Evolutionary conservation across 768 basidiomycete species (phyloP).

Genomic region (Macrolepiota fuliginosa): DNA sequence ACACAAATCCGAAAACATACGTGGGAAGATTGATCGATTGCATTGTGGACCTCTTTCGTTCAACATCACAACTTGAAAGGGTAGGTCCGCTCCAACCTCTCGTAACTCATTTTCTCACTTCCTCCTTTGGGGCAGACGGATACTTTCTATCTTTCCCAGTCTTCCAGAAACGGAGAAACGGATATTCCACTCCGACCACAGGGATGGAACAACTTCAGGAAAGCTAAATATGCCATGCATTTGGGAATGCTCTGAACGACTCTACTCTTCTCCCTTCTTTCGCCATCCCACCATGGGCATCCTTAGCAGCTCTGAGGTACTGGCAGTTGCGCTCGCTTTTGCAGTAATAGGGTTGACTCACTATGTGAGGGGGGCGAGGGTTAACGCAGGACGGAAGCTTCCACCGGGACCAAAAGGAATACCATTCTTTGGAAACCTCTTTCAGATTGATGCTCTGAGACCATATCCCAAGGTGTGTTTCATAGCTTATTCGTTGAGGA

Average conservation of each 20-base stretch:
- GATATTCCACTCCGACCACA: not conserved
- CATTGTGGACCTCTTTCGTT: too few relatives aligned
- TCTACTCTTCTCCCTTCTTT: not conserved
- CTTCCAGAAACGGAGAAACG: not conserved
- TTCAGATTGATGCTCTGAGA: constrained; percentile 25
- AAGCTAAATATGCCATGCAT: constrained; percentile 9
- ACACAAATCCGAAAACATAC: too few relatives aligned
- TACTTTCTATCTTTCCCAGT: not conserved
- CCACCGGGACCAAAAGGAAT: constrained; percentile 29
- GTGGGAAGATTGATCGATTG: too few relatives aligned
- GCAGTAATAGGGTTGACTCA: constrained; percentile 1
- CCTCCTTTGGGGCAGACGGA: not conserved
- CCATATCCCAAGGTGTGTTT: constrained; percentile 23
- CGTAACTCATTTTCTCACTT: not conserved
- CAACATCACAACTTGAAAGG: too few relatives aligned
- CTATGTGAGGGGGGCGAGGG: constrained; percentile 6
- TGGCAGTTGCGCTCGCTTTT: constrained; percentile 8
- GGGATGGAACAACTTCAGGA: not conserved
- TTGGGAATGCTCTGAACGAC: not conserved
- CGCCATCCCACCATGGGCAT: not conserved
- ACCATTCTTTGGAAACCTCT: constrained; percentile 30
- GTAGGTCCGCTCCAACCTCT: not conserved
- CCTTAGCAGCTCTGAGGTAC: not conserved
- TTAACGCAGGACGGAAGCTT: constrained; percentile 11
- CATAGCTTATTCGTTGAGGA: not conserved